A percentile compares a stretch with the other conserved stretches of the same genome.
Evolutionary conservation across 1,284 basidiomycete genomes (phyloP).

Genomic region (Heterobasidion parviporum): DNA sequence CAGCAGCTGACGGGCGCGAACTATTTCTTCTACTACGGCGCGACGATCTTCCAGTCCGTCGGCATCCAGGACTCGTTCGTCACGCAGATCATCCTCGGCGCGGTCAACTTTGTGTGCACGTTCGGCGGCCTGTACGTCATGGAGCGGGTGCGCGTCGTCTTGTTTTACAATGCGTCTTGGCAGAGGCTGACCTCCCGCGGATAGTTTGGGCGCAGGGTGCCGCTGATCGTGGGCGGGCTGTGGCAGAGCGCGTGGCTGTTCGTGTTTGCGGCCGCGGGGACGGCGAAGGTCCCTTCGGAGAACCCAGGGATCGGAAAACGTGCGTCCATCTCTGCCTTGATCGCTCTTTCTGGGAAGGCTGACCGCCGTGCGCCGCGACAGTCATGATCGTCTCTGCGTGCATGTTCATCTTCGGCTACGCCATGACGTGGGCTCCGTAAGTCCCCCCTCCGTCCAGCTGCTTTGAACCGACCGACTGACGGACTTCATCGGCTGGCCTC

Average conservation of each 20-base stretch:
- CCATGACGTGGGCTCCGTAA: conserved; percentile 65
- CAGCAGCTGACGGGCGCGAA: conserved; percentile 74
- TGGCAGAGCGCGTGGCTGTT: conserved; percentile 77
- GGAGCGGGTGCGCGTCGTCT: conserved; percentile 37
- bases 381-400: conserved; percentile 77
- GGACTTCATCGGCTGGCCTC: not conserved
- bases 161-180: not conserved
- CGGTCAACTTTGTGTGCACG: conserved; percentile 64
- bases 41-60: conserved; percentile 61
- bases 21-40: conserved; percentile 68
- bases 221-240: conserved; percentile 60
- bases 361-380: conserved; percentile 13
- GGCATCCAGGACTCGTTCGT: conserved; percentile 63
- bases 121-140: conserved; percentile 65
- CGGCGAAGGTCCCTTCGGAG: conserved; percentile 45
- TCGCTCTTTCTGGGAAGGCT: not conserved
- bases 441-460: conserved; percentile 7
- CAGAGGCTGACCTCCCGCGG: not conserved
- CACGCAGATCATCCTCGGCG: conserved; percentile 66
- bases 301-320: conserved; percentile 45
- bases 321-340: conserved; percentile 18
- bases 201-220: conserved; percentile 52
- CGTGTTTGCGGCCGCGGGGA: conserved; percentile 71
- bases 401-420: conserved; percentile 73
- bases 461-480: not conserved